Evolutionary conservation across 2,329 filamentous ascomycete genomes (phyloP), one percentile per base, ranked within the genome.

Genomic region (Arthrinium puccinioides): DNA sequence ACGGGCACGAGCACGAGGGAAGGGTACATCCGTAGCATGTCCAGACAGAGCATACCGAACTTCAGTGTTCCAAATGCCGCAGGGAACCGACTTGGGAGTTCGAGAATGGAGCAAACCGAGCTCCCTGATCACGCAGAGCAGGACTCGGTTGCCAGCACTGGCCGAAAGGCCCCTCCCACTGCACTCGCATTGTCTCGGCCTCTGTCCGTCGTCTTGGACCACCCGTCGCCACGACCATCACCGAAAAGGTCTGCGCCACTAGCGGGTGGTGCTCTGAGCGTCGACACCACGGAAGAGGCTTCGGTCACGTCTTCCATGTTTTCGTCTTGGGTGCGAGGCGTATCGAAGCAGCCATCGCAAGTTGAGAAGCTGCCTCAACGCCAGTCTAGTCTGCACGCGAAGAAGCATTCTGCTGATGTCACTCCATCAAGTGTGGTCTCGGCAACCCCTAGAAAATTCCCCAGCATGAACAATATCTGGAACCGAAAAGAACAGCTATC

Each of bases 191-290:
- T 69, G 41, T 65, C 71, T 2, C 63, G 72, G 6, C 70, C 72
- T 2, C 54, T 77, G 9, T 78, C 74, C 2, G 66, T 73, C 32
- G 71, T 77, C 3, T 55, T 67, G 36, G 74, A 78, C 40, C 66
- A 73, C 31, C 70, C 71, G 0, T 73, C 72, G 0, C 69, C 70
- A 2, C 31, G 21, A 15, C 19, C 18, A 21, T 36, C 15, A 4
- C 32, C 24, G 15, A 24, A 18, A 36, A 48, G 42, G 35, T 43
- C 49, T 21, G 46, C 53, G 10, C 46, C 49, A 6, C 50, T 52
- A 6, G 44, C 51, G 9, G 37, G 32, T 20, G 41, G 36, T 5
- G 10, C 43, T 13, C n/a, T 33, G 9, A 27, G 18, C n/a, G 18
- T 14, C 19, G 15, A 30, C 11, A 24, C 11, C 21, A n/a, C 13